Evolutionary conservation across 176 grass and related monocot species (phyloP), one percentile per base, ranked within the genome.

Genomic region (Avena sativa): DNA sequence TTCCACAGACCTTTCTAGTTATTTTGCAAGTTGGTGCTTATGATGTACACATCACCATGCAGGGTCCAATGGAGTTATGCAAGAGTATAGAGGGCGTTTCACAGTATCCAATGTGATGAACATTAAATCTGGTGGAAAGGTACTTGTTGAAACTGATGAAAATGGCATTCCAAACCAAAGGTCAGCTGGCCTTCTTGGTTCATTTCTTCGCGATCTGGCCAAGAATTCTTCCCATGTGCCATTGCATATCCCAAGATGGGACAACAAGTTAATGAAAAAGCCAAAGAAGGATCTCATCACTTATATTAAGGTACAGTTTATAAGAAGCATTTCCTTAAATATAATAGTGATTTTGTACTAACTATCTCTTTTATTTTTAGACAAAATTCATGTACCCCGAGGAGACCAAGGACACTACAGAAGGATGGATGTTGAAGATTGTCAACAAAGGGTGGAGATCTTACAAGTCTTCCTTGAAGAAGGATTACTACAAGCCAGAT

Each of bases 121-220:
- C 12, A 68, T 68, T 16, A 68, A 68, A 36, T 63, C 60, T 63
- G 30, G 32, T 68, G 65, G 13, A 68, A 68, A 68, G 30, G 65
- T 34, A 17, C 7, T 6, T 17, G 30, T 68, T 6, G 65, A 68
- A 36, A 68, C 65, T 0, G 65, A 38, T 68, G 7, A 38, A 68
- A 68, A 68, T 68, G 65, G 65, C 1, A 12, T 68, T 68, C 65
- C 65, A 16, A 68, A 68, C 65, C 65, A 68, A 38, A 68, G 65
- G 15, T 38, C 65, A 38, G 65, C 14, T 38, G 7, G 65, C 6
- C 65, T 68, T 68, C 65, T 68, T 68, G 65, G 30, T 68, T 68
- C 30, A 9, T 68, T 68, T 17, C 32, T 68, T 9, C 30, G 30
- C 1, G 30, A 6, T 19, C 32, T 68, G 14, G 65, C 65, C 14